Evolutionary conservation across 257 asterid genomes (phyloP).

Genomic region (Nicotiana tabacum): DNA sequence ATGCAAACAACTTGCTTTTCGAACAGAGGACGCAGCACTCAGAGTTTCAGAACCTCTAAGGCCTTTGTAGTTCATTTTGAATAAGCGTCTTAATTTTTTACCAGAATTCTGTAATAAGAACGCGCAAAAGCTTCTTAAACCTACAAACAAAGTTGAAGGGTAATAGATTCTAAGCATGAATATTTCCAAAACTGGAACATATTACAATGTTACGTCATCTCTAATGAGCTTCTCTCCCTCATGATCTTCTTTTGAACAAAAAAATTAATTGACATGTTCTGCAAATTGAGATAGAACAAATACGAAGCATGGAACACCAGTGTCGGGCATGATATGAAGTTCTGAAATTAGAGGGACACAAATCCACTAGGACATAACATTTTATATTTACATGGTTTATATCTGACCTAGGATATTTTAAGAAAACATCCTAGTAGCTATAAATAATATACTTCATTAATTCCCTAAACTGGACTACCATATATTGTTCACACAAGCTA

Average conservation of each 20-base stretch:
- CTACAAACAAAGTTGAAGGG: neutral
- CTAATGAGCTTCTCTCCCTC: neutral
- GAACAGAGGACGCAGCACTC: too few relatives aligned
- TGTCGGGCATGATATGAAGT: neutral
- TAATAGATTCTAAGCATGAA: neutral
- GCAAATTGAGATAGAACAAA: neutral
- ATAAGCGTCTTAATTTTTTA: neutral
- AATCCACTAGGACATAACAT: neutral
- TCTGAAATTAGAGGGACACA: neutral
- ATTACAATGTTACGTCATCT: neutral
- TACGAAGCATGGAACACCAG: neutral
- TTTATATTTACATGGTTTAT: neutral
- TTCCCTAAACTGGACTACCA: neutral
- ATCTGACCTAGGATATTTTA: neutral
- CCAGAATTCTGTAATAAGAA: neutral
- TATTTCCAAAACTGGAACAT: neutral
- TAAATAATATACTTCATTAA: neutral
- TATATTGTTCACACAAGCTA: neutral
- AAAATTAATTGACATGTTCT: too few relatives aligned
- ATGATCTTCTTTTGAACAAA: neutral
- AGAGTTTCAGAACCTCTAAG: neutral
- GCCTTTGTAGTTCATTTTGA: neutral
- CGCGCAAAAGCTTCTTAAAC: neutral
- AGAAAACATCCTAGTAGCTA: neutral
- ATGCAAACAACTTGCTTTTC: too few relatives aligned